Percentiles rank a stretch among this genome's conserved stretches.
Evolutionary conservation across 2,329 filamentous ascomycete species (phyloP).

Genomic region (Stachybotrys echinatus): DNA sequence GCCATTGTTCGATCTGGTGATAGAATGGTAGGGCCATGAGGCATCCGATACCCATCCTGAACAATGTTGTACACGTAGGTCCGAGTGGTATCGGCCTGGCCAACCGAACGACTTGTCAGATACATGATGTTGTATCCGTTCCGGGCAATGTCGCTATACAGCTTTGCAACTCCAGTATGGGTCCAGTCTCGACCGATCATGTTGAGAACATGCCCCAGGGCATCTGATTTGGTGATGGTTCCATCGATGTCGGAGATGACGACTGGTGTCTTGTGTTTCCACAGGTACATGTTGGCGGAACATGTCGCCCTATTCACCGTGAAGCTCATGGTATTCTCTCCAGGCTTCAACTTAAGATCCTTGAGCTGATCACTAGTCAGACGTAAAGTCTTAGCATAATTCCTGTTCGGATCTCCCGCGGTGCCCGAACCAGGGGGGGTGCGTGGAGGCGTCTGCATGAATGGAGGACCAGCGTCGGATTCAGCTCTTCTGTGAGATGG

Average conservation of each 20-base stretch:
- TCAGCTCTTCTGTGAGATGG: slow-evolving; percentile 58
- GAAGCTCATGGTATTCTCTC: slow-evolving; percentile 92
- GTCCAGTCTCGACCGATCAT: slow-evolving; percentile 99
- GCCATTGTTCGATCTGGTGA: slow-evolving; percentile 94
- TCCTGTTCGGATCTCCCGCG: slow-evolving; percentile 66
- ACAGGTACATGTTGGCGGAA: slow-evolving; percentile 87
- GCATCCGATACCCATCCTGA: slow-evolving; percentile 81
- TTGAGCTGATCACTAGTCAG: slow-evolving; percentile 95
- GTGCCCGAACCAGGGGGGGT: slow-evolving; percentile 63
- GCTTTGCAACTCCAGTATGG: slow-evolving; percentile 90
- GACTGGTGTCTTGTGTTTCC: slow-evolving; percentile 85
- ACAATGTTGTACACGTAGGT: slow-evolving; percentile 84
- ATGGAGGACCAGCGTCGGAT: slow-evolving; percentile 54
- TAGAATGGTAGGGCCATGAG: slow-evolving; percentile 88
- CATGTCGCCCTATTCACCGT: slow-evolving; percentile 94
- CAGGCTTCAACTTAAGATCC: slow-evolving; percentile 71
- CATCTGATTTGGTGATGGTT: slow-evolving; percentile 97
- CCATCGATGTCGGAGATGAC: slow-evolving; percentile 99
- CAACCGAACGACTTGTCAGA: slow-evolving; percentile 87
- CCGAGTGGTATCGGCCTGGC: slow-evolving; percentile 85
- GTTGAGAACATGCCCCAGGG: slow-evolving; percentile 87
- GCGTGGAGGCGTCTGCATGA: slow-evolving; percentile 59
- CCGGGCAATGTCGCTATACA: slow-evolving; percentile 90
- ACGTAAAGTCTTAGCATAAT: slow-evolving; percentile 93
- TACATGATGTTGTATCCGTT: slow-evolving; percentile 99